Conservation (phyloP, 176 grass and related monocot genomes). For the Avena sativa region DNA sequence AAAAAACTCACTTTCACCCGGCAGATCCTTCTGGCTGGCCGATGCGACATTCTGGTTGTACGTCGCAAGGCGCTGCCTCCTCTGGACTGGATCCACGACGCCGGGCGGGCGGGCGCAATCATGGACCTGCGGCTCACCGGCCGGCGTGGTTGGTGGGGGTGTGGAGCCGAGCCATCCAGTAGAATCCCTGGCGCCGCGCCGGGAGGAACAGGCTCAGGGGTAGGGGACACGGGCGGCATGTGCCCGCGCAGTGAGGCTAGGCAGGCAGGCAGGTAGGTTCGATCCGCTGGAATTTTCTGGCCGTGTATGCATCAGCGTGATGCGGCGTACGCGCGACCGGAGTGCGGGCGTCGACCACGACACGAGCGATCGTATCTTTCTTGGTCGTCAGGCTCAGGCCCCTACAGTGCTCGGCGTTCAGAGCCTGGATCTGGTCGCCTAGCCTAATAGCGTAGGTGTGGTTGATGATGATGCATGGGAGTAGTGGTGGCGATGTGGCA, state of each 20-base stretch:
- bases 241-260: background rate
- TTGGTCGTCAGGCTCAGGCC: too few species aligned
- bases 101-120: background rate
- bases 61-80: background rate
- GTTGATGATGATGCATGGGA: background rate
- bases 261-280: background rate
- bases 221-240: conserved; percentile 23
- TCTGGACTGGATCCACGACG: background rate
- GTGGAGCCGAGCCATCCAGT: conserved; percentile 21
- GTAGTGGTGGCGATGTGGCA: background rate
- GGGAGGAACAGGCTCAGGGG: background rate
- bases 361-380: background rate
- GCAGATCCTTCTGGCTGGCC: conserved; percentile 30
- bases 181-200: background rate
- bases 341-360: background rate
- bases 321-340: background rate
- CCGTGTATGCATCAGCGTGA: background rate
- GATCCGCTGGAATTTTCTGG: background rate
- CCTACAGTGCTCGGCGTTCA: background rate
- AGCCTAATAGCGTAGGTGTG: background rate
- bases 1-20: background rate
- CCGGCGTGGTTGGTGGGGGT: conserved; percentile 26
- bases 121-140: conserved; percentile 5
- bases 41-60: conserved; percentile 32
- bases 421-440: background rate